Percentiles rank a stretch among this genome's conserved stretches.
Conservation (phyloP, 2,329 filamentous ascomycete species). For the Fonsecaea erecta region DNA sequence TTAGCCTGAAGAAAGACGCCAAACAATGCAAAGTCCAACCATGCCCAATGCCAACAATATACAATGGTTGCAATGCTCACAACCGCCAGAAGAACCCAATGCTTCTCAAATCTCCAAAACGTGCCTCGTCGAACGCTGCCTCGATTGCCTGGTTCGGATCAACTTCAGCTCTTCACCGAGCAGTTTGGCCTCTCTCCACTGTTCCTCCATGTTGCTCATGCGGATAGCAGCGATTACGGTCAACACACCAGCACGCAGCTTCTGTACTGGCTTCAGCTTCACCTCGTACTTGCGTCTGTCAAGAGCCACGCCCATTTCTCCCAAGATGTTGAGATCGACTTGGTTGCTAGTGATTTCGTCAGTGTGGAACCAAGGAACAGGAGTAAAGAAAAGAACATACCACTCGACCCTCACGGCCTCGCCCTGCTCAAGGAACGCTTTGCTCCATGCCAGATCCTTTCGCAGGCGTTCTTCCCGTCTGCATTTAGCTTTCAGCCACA, state of each 20-base stretch:
- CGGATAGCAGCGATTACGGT: constrained; percentile 51
- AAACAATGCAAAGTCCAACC: neutral
- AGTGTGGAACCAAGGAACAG: constrained; percentile 21
- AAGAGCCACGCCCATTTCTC: constrained; percentile 73
- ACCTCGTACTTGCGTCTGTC: constrained; percentile 42
- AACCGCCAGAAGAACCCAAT: neutral
- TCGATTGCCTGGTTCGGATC: constrained; percentile 19
- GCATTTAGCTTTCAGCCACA: constrained; percentile 83
- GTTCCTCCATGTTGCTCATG: constrained; percentile 51
- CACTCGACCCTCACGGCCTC: constrained; percentile 69
- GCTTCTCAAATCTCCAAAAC: constrained; percentile 21
- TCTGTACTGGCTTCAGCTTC: constrained; percentile 43
- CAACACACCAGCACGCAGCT: constrained; percentile 49
- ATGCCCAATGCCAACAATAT: neutral
- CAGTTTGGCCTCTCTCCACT: constrained; percentile 51
- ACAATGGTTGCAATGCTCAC: neutral
- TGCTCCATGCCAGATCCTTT: constrained; percentile 80
- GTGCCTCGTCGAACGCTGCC: constrained; percentile 20
- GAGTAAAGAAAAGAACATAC: constrained; percentile 61
- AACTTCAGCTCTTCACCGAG: constrained; percentile 50
- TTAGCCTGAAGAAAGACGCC: constrained; percentile 2
- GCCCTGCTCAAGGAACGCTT: constrained; percentile 83
- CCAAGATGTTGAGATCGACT: constrained; percentile 82
- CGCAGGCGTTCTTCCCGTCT: constrained; percentile 80
- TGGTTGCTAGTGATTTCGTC: constrained; percentile 72